Conservation (phyloP, 2,329 filamentous ascomycete species). For the Colletotrichum cordylinicola region DNA sequence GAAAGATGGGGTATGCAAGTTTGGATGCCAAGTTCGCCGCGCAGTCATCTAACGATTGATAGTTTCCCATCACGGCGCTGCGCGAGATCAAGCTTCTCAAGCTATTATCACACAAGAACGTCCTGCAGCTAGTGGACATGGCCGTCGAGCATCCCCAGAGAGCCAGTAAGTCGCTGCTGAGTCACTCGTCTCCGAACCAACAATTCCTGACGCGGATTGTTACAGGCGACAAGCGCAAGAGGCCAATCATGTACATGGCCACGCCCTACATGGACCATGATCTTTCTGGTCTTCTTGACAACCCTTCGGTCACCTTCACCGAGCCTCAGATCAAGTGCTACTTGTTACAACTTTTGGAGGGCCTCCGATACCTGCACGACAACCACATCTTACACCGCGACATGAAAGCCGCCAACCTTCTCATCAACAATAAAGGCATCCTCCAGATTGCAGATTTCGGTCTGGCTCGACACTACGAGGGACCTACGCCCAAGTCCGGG, state of each 20-base stretch:
- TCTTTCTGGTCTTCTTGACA: slow-evolving; percentile 94
- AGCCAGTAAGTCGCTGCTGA: slow-evolving; percentile 53
- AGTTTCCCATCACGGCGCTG: slow-evolving; percentile 97
- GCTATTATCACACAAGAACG: slow-evolving; percentile 88
- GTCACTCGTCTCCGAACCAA: not conserved
- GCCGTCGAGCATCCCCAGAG: slow-evolving; percentile 79
- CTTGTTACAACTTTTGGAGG: slow-evolving; percentile 90
- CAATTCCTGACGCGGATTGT: slow-evolving; percentile 27
- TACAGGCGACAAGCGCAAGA: slow-evolving; percentile 77
- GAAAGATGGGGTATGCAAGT: slow-evolving; percentile 80
- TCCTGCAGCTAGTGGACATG: slow-evolving; percentile 92
- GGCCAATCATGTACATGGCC: slow-evolving; percentile 96
- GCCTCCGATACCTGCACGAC: slow-evolving; percentile 88
- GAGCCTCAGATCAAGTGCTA: slow-evolving; percentile 98
- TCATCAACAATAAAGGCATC: slow-evolving; percentile 93
- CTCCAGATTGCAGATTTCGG: slow-evolving; percentile 98
- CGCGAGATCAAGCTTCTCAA: slow-evolving; percentile 98
- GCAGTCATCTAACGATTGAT: slow-evolving; percentile 11
- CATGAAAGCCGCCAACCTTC: slow-evolving; percentile 97
- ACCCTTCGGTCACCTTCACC: slow-evolving; percentile 86
- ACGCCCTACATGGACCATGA: slow-evolving; percentile 99
- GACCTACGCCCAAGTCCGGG: slow-evolving; percentile 76
- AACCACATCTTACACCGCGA: slow-evolving; percentile 92
- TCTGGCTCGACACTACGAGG: slow-evolving; percentile 91
- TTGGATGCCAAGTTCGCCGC: not conserved